A percentile compares a stretch with the other conserved stretches of the same genome.
These are phyloP conservation scores for Cutaneotrichosporon daszewskae DNA, from an alignment of 1,284 basidiomycete species.

Conservation along the genomic window DNA sequence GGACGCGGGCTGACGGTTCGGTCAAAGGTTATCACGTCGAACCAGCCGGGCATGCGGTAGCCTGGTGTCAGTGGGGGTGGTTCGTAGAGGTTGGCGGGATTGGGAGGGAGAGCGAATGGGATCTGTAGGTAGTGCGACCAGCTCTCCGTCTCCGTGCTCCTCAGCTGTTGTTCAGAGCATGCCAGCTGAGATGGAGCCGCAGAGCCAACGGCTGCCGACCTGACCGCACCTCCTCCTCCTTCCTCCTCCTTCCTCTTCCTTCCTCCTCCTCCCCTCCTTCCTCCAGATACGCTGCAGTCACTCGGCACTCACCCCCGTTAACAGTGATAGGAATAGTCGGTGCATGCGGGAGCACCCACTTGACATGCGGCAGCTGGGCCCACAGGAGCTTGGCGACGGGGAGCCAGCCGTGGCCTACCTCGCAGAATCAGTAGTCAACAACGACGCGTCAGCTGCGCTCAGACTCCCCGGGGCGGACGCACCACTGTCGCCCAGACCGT, in stretches of 20 bases:
- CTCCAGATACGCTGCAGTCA: too few species aligned
- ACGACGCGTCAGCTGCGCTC: background rate
- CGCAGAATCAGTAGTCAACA: background rate
- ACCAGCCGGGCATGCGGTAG: slow-evolving; percentile 53
- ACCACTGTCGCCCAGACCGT: slow-evolving; percentile 34
- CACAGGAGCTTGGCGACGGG: slow-evolving; percentile 65
- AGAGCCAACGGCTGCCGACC: too few species aligned
- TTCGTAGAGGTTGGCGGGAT: background rate
- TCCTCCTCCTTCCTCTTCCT: too few species aligned
- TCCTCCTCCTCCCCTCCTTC: too few species aligned
- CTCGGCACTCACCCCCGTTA: slow-evolving; percentile 36
- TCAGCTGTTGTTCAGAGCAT: too few species aligned
- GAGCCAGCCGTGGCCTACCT: slow-evolving; percentile 63
- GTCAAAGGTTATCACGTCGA: slow-evolving; percentile 66
- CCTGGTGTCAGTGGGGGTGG: slow-evolving; percentile 14
- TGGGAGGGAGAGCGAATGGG: background rate
- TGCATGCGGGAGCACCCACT: slow-evolving; percentile 77
- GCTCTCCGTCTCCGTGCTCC: too few species aligned
- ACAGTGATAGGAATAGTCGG: slow-evolving; percentile 51
- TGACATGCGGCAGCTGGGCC: slow-evolving; percentile 61
- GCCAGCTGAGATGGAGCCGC: too few species aligned
- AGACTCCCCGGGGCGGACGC: background rate
- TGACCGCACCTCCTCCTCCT: too few species aligned
- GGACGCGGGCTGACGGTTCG: slow-evolving; percentile 55
- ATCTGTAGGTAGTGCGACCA: too few species aligned